These are phyloP conservation scores for Senna tora DNA, from an alignment of 306 rosid genomes.

Conservation along the genomic window DNA sequence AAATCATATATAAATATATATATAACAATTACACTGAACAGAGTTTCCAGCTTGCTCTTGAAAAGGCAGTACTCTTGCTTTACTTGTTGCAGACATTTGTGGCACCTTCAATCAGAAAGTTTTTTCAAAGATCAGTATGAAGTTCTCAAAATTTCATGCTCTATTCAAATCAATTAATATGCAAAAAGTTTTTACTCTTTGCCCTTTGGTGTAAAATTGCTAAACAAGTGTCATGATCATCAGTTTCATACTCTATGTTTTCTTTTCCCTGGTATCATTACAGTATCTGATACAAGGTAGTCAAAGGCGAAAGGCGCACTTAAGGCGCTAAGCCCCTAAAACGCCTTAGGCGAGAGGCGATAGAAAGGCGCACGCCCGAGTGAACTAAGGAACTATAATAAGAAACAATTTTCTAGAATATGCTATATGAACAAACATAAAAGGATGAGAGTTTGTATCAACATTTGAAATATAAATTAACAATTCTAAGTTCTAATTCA, in stretches of 20 bases:
- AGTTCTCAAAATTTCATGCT: not conserved
- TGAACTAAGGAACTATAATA: no score
- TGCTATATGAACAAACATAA: no score
- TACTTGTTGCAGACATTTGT: conserved; percentile 85
- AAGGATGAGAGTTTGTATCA: no score
- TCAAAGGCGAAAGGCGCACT: no score
- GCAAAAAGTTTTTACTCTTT: not conserved
- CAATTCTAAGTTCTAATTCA: no score
- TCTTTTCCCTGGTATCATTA: no score
- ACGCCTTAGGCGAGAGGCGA: no score
- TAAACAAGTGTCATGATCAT: conserved; percentile 11
- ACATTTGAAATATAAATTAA: no score
- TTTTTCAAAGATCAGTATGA: not conserved
- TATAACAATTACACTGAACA: conserved; percentile 60
- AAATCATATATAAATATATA: not conserved
- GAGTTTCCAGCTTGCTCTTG: conserved; percentile 84
- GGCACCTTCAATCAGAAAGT: conserved; percentile 57
- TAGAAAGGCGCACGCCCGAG: no score
- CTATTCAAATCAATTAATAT: not conserved
- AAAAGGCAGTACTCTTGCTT: conserved; percentile 79
- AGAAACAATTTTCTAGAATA: no score
- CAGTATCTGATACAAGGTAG: no score
- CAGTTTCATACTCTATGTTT: not conserved
- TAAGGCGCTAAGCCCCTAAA: no score
- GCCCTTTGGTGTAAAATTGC: conserved; percentile 2